Conservation (phyloP, 2,329 filamentous ascomycete species). For the Claviceps digitariae region DNA sequence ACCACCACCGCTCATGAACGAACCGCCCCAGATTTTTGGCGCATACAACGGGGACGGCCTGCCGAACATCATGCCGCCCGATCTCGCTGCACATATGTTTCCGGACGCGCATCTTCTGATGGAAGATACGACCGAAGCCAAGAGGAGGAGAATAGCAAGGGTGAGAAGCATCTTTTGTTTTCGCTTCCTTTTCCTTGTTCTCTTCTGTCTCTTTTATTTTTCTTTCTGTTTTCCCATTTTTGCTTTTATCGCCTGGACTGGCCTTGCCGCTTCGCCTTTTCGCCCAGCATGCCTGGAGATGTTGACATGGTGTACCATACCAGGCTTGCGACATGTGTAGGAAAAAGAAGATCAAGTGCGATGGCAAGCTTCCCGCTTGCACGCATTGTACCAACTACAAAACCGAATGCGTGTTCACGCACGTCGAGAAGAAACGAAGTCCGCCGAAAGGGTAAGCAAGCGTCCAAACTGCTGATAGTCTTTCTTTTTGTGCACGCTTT, state of each 20-base stretch:
- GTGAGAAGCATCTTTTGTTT: constrained; percentile 33
- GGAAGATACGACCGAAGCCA: constrained; percentile 65
- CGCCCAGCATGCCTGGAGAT: background rate
- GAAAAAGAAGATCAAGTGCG: constrained; percentile 96
- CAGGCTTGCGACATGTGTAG: constrained; percentile 93
- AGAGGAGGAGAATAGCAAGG: constrained; percentile 76
- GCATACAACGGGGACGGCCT: constrained; percentile 47
- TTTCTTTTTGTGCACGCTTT: background rate
- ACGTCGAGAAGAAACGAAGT: constrained; percentile 96
- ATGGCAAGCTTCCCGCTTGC: constrained; percentile 88
- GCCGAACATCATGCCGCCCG: constrained; percentile 38
- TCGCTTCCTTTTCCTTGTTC: background rate
- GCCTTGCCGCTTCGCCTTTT: background rate
- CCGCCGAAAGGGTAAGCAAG: constrained; percentile 81
- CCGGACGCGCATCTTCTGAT: constrained; percentile 41
- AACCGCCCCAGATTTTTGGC: constrained; percentile 57
- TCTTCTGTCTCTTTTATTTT: too few species aligned
- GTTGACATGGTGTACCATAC: constrained; percentile 19
- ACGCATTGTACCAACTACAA: constrained; percentile 97
- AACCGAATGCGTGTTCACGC: constrained; percentile 92
- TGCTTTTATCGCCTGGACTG: background rate
- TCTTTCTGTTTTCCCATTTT: too few species aligned
- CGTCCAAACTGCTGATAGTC: background rate
- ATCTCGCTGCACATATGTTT: constrained; percentile 47
- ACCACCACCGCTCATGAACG: constrained; percentile 47